These are phyloP conservation scores for Cantharellus anzutake DNA, from an alignment of 768 basidiomycete species.

Conservation along the genomic window DNA sequence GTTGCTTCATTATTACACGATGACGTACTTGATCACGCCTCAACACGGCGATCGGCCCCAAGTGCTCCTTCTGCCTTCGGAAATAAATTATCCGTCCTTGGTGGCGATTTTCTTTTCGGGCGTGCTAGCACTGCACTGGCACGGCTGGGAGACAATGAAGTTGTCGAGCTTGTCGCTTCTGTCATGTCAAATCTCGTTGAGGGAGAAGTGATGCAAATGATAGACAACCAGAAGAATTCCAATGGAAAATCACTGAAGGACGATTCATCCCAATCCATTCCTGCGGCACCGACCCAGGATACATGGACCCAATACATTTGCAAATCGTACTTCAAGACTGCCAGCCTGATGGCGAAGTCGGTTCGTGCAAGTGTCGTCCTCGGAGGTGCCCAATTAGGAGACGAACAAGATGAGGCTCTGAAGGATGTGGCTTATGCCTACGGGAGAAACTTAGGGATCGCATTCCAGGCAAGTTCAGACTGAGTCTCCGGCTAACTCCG, in stretches of 20 bases:
- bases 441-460: constrained; percentile 77
- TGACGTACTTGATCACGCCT: constrained; percentile 60
- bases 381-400: constrained; percentile 37
- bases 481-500: not conserved
- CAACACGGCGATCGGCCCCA: constrained; percentile 48
- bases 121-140: constrained; percentile 77
- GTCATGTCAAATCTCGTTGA: constrained; percentile 94
- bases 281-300: constrained; percentile 13
- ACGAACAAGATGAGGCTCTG: constrained; percentile 50
- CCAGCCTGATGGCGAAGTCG: constrained; percentile 77
- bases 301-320: constrained; percentile 67
- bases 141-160: constrained; percentile 69
- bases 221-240: constrained; percentile 3
- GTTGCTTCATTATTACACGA: constrained; percentile 88
- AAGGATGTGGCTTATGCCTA: constrained; percentile 85
- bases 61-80: constrained; percentile 63
- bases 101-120: constrained; percentile 89
- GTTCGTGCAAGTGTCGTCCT: constrained; percentile 73
- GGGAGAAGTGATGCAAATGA: constrained; percentile 77
- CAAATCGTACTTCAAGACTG: constrained; percentile 88
- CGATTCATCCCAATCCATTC: constrained; percentile 8
- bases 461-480: constrained; percentile 61
- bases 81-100: constrained; percentile 86
- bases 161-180: constrained; percentile 80
- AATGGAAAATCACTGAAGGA: not conserved